A percentile compares a stretch with the other conserved stretches of the same genome.
Conservation (phyloP, 2,329 filamentous ascomycete species). For the Calonectria leucothoes region DNA sequence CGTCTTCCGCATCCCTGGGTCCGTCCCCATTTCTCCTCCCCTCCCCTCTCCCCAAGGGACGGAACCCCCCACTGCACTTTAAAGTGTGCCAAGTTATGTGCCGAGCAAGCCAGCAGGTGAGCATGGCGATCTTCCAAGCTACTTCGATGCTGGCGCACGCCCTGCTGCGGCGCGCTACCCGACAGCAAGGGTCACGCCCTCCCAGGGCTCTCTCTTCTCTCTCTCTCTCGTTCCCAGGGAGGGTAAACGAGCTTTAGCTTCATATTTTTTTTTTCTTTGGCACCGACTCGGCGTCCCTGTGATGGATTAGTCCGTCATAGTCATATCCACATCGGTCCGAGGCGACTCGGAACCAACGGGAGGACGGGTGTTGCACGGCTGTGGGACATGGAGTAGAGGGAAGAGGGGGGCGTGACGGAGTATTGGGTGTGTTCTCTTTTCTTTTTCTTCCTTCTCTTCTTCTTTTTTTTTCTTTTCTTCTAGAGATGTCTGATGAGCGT, state of each 20-base stretch:
- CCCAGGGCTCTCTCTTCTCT: neutral
- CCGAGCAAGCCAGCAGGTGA: neutral
- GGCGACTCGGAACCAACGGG: conserved; percentile 4
- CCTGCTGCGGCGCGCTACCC: conserved; percentile 3
- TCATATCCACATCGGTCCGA: conserved; percentile 3
- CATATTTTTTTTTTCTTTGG: neutral
- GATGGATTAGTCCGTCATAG: neutral
- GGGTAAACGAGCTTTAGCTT: conserved; percentile 1
- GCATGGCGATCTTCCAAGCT: conserved; percentile 31
- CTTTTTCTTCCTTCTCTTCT: neutral
- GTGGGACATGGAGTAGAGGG: neutral
- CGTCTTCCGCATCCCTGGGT: conserved; percentile 37
- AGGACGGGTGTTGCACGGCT: neutral
- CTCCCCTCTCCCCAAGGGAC: neutral
- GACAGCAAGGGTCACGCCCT: conserved; percentile 1
- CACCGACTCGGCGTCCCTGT: neutral
- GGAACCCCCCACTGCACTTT: conserved; percentile 6
- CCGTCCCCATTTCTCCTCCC: conserved; percentile 20
- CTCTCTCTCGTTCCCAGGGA: neutral
- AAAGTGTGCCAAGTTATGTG: conserved; percentile 3
- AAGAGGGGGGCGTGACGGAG: neutral
- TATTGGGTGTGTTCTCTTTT: too few species aligned
- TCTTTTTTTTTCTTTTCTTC: conserved; percentile 1
- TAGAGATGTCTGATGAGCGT: conserved; percentile 3
- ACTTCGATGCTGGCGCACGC: conserved; percentile 1